A percentile compares a stretch with the other conserved stretches of the same genome.
Conservation (phyloP, 768 basidiomycete species). For the Suillus occidentalis region DNA sequence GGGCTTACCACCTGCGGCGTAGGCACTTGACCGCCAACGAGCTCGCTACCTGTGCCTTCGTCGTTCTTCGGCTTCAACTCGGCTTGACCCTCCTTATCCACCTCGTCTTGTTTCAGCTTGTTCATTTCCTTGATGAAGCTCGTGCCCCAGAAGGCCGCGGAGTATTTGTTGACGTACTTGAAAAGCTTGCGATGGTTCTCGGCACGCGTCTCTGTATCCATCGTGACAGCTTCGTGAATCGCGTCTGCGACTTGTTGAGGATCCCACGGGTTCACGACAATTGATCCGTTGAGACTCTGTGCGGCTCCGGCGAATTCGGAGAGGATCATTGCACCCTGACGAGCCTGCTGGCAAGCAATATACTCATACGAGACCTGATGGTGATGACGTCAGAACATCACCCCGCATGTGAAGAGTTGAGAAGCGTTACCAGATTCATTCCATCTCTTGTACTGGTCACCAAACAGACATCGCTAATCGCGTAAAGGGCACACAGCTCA, state of each 20-base stretch:
- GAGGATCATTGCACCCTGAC: constrained; percentile 95
- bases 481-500: constrained; percentile 97
- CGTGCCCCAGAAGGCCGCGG: constrained; percentile 88
- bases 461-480: constrained; percentile 93
- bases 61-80: constrained; percentile 36
- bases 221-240: constrained; percentile 93
- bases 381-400: constrained; percentile 10
- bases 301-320: constrained; percentile 99
- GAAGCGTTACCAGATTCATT: constrained; percentile 89
- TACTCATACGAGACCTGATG: constrained; percentile 97
- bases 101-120: constrained; percentile 48
- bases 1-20: constrained; percentile 37
- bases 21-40: constrained; percentile 39
- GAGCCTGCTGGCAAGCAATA: constrained; percentile 89
- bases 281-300: constrained; percentile 90
- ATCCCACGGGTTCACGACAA: constrained; percentile 99
- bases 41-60: constrained; percentile 37
- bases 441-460: constrained; percentile 96
- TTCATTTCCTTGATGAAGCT: constrained; percentile 88
- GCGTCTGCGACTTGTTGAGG: constrained; percentile 97
- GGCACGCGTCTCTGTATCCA: constrained; percentile 77
- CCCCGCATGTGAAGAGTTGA: constrained; percentile 8
- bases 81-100: constrained; percentile 34
- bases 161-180: constrained; percentile 96
- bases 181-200: constrained; percentile 95